These are phyloP conservation scores for Colletotrichum sidae DNA, from an alignment of 2,329 filamentous ascomycete species.

Conservation along the genomic window DNA sequence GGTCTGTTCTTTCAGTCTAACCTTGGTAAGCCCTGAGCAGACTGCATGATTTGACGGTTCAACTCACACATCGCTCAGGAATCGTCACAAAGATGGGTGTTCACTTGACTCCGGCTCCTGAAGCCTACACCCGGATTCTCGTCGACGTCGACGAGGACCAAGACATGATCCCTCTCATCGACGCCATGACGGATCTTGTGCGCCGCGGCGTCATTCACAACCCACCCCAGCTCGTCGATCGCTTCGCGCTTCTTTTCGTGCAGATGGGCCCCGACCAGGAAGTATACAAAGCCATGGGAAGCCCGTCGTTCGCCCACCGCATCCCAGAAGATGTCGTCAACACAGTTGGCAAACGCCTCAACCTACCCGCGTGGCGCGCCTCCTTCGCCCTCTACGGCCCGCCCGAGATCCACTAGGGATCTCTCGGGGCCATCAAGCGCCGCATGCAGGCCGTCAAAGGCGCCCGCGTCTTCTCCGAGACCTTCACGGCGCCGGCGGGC, in stretches of 20 bases:
- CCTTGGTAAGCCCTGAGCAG: background rate
- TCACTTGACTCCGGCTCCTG: slow-evolving; percentile 1
- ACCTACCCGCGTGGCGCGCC: background rate
- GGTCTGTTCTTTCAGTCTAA: slow-evolving; percentile 37
- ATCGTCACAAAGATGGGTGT: background rate
- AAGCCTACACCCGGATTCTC: background rate
- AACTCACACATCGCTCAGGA: background rate
- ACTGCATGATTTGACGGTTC: background rate
- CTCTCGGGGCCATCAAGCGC: slow-evolving; percentile 23
- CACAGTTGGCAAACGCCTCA: background rate
- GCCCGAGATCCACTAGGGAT: slow-evolving; percentile 12
- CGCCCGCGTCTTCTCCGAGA: background rate
- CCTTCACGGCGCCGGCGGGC: background rate
- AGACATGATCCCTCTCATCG: slow-evolving; percentile 44
- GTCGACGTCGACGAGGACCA: slow-evolving; percentile 18
- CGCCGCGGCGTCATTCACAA: slow-evolving; percentile 49
- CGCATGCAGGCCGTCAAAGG: slow-evolving; percentile 7
- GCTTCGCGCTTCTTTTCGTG: slow-evolving; percentile 44
- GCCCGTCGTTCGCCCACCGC: background rate
- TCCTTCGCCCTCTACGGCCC: background rate
- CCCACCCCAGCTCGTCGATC: slow-evolving; percentile 48
- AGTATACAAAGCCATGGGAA: background rate
- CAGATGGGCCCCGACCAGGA: background rate
- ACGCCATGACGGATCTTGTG: slow-evolving; percentile 40
- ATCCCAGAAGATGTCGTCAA: background rate